phyloP scores from a whole-genome alignment of 192 early-diverging fungal genomes.

The Rhizophagus sp. region DNA sequence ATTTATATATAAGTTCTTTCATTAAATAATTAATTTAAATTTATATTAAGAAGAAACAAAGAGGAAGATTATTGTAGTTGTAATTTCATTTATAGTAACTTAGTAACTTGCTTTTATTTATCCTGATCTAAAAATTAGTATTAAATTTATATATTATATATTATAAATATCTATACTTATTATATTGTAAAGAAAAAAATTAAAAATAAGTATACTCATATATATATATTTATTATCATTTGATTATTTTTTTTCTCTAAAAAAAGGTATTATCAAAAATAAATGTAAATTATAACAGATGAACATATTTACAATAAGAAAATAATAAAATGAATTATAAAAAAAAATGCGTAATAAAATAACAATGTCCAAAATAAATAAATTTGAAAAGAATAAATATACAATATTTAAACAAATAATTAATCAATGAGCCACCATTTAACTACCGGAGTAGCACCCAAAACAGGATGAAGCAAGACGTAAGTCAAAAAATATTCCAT shows the following conservation, averaged over 20 bases:
- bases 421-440: slow-evolving; percentile 39
- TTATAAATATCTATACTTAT: too few relatives aligned
- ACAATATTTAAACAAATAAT: neutral
- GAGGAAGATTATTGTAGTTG: too few relatives aligned
- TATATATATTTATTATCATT: too few relatives aligned
- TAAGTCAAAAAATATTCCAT: slow-evolving; percentile 51
- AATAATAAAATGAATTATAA: neutral
- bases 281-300: neutral
- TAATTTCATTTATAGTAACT: too few relatives aligned
- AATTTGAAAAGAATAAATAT: neutral
- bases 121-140: too few relatives aligned
- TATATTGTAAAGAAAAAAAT: too few relatives aligned
- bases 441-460: slow-evolving; percentile 40
- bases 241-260: too few relatives aligned
- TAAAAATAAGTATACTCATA: too few relatives aligned
- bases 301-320: neutral
- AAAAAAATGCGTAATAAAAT: neutral
- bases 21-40: too few relatives aligned
- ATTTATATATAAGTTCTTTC: neutral
- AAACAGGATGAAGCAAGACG: slow-evolving; percentile 42
- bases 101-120: too few relatives aligned
- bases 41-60: too few relatives aligned
- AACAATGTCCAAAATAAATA: neutral
- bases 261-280: neutral
- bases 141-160: too few relatives aligned